These are phyloP conservation scores for Martiniozyma asiatica DNA, from an alignment of 1,139 yeast species.

Conservation along the genomic window DNA sequence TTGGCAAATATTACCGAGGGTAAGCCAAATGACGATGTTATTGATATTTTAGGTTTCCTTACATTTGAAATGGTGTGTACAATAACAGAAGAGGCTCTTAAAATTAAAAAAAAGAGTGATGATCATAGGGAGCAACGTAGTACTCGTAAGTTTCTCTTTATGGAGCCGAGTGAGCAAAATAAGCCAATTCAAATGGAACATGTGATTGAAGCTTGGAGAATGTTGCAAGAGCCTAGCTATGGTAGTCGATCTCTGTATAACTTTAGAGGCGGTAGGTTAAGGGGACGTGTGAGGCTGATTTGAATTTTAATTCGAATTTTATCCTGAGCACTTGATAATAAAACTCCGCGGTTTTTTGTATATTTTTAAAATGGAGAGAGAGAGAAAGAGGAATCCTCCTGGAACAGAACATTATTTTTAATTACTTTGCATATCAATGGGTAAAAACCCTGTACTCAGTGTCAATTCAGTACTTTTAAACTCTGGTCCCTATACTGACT, in stretches of 20 bases:
- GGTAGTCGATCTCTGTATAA: conserved; percentile 58
- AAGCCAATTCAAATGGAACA: conserved; percentile 77
- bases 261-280: conserved; percentile 59
- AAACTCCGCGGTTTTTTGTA: too few relatives aligned
- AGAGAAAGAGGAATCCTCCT: too few relatives aligned
- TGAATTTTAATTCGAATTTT: conserved; percentile 2
- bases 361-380: too few relatives aligned
- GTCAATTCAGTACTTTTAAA: too few relatives aligned
- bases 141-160: conserved; percentile 55
- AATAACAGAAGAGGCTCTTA: conserved; percentile 82
- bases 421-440: too few relatives aligned
- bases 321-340: too few relatives aligned
- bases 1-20: conserved; percentile 75
- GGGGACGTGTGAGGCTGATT: conserved; percentile 6
- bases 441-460: too few relatives aligned
- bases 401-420: too few relatives aligned
- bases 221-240: conserved; percentile 53
- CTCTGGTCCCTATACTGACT: conserved; percentile 22
- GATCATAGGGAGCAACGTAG: conserved; percentile 14
- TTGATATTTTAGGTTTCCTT: conserved; percentile 86
- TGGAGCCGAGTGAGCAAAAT: conserved; percentile 81
- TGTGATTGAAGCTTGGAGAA: conserved; percentile 85
- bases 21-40: conserved; percentile 90
- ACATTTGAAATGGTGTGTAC: conserved; percentile 96
- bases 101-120: conserved; percentile 41